Evolutionary conservation across 768 basidiomycete genomes (phyloP).

Genomic region (Zangia roseola): DNA sequence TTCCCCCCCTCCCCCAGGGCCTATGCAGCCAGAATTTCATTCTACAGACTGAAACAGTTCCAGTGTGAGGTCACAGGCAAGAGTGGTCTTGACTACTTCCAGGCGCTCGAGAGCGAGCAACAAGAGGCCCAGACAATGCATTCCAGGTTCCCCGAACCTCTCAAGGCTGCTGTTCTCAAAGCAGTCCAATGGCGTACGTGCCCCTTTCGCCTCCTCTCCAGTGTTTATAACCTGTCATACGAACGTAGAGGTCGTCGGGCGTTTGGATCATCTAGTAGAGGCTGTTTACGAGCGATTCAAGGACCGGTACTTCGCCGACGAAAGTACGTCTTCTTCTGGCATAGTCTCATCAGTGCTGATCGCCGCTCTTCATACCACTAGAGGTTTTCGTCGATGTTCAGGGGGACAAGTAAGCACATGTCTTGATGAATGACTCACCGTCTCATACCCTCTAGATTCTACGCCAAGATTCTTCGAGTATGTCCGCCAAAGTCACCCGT

Average conservation of each 20-base stretch:
- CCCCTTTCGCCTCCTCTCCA: slow-evolving; percentile 21
- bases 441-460: slow-evolving; percentile 54
- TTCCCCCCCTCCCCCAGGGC: slow-evolving; percentile 40
- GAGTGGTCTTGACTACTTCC: slow-evolving; percentile 90
- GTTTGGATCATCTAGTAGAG: slow-evolving; percentile 93
- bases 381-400: slow-evolving; percentile 85
- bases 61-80: slow-evolving; percentile 98
- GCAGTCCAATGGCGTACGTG: slow-evolving; percentile 96
- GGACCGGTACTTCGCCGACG: slow-evolving; percentile 88
- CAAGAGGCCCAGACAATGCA: slow-evolving; percentile 89
- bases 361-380: slow-evolving; percentile 32
- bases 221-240: slow-evolving; percentile 13
- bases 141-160: slow-evolving; percentile 85
- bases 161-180: slow-evolving; percentile 88
- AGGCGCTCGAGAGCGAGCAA: slow-evolving; percentile 88
- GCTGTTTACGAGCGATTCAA: slow-evolving; percentile 95
- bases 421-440: slow-evolving; percentile 2
- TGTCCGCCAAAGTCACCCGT: slow-evolving; percentile 60
- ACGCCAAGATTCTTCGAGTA: slow-evolving; percentile 77
- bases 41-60: slow-evolving; percentile 92
- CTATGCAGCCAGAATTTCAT: slow-evolving; percentile 90
- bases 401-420: slow-evolving; percentile 72
- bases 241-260: slow-evolving; percentile 87
- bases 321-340: slow-evolving; percentile 59
- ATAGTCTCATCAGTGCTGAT: slow-evolving; percentile 14